Evolutionary conservation across 768 basidiomycete genomes (phyloP), one percentile per base, ranked within the genome.

Genomic region (Psilocybe cubensis): DNA sequence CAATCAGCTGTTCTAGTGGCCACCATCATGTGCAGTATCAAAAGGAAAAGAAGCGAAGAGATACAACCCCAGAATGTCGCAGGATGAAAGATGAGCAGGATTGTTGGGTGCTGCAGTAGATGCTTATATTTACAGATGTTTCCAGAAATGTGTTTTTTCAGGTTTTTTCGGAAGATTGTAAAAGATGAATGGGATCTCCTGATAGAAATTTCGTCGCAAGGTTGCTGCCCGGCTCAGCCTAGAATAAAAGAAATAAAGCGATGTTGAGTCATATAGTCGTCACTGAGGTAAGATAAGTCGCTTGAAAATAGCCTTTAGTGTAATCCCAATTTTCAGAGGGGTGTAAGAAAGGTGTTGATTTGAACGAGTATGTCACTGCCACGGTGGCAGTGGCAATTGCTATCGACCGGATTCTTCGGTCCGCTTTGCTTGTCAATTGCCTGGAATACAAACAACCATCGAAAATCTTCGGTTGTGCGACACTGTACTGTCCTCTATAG

Each of bases 1-100:
- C 54, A 55, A 21, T 55, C 27, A 28, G 43, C 29, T 45, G 28
- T 7, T 54, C 53, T 5, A 45, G 40, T 54, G 53, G 9, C 29
- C 41, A 0, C 53, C 53, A 1, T 41, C 42, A 23, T 55, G 43
- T 10, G 44, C 54, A 31, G 29, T n/a, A 2, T 24, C 27, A 24
- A 33, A 28, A 24, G 25, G 31, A 9, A 38, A 55, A 38, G 21
- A 29, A 9, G n/a, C 45, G 29, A 14, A 46, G 31, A 17, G 54
- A 33, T 4, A 55, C 31, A 14, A 23, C 29, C 0, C 14, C 21
- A 33, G 54, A 31, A 21, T 29, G 14, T 29, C 42, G 54, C 43
- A 54, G 44, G 14, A 38, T 17, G 12, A n/a, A 38, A 17, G n/a
- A 38, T 33, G 14, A 33, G n/a, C n/a, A n/a, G n/a, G 14, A 14